Evolutionary conservation across 2,329 filamentous ascomycete genomes (phyloP).

Genomic region (Huntiella omanensis): DNA sequence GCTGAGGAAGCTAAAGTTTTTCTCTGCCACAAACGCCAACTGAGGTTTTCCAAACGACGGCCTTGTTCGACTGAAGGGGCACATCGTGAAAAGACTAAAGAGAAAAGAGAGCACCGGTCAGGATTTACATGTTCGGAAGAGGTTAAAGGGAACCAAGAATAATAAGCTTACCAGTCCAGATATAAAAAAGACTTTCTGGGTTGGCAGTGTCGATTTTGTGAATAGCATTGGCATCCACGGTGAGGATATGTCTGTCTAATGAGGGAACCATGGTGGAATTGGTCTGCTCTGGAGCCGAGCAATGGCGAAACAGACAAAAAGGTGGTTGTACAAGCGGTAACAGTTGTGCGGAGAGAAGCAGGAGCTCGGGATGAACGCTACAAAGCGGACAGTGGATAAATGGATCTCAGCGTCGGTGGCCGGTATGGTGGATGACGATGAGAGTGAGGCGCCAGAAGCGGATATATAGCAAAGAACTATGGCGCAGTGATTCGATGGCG

Average conservation of each 20-base stretch:
- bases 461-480: background rate
- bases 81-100: slow-evolving; percentile 75
- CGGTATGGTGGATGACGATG: slow-evolving; percentile 3
- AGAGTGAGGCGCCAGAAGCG: slow-evolving; percentile 10
- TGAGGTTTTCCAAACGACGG: slow-evolving; percentile 79
- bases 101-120: background rate
- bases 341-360: background rate
- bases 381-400: background rate
- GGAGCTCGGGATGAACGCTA: too few species aligned
- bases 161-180: slow-evolving; percentile 75
- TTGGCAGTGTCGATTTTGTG: slow-evolving; percentile 89
- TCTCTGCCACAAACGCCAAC: slow-evolving; percentile 87
- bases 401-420: slow-evolving; percentile 4
- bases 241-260: slow-evolving; percentile 70
- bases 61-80: slow-evolving; percentile 89
- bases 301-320: slow-evolving; percentile 10
- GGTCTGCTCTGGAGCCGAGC: slow-evolving; percentile 22
- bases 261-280: slow-evolving; percentile 54
- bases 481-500: too few species aligned
- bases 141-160: background rate
- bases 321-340: background rate
- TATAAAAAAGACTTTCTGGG: slow-evolving; percentile 81
- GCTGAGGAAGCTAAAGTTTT: slow-evolving; percentile 73
- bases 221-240: slow-evolving; percentile 79
- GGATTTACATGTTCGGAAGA: background rate